These are phyloP conservation scores for Triticum monococcum DNA, from an alignment of 176 grass and related monocot species.

Conservation along the genomic window DNA sequence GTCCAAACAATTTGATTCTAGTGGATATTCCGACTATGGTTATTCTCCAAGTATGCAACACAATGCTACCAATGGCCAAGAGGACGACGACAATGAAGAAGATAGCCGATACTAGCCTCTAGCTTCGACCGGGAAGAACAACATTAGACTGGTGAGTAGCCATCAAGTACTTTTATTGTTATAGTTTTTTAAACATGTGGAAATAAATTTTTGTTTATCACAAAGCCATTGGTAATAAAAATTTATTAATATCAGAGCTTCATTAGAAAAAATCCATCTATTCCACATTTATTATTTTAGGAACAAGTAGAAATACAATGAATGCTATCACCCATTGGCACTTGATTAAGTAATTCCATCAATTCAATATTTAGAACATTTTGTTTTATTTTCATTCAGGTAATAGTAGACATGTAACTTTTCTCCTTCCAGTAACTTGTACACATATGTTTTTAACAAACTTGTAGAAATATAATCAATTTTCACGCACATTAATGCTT, in stretches of 20 bases:
- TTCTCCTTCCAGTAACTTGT: too few relatives aligned
- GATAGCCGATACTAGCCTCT: not conserved
- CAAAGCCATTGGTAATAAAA: too few relatives aligned
- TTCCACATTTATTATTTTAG: too few relatives aligned
- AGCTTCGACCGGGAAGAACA: not conserved
- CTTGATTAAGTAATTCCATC: too few relatives aligned
- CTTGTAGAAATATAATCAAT: not conserved
- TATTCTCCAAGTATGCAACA: not conserved
- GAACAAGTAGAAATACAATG: too few relatives aligned
- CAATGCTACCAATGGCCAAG: not conserved
- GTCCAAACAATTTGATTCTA: not conserved
- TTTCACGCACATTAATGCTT: not conserved
- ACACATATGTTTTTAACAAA: not conserved
- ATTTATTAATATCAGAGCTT: too few relatives aligned
- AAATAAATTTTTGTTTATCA: too few relatives aligned
- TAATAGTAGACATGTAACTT: too few relatives aligned
- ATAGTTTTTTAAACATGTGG: not conserved
- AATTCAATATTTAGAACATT: too few relatives aligned
- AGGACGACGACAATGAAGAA: not conserved
- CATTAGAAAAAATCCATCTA: too few relatives aligned
- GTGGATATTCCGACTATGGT: not conserved
- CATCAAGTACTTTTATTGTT: not conserved
- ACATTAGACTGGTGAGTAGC: not conserved
- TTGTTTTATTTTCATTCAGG: too few relatives aligned
- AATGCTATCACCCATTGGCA: too few relatives aligned